Evolutionary conservation across 805 yeast genomes (phyloP), one percentile per base, ranked within the genome.

Genomic region (Myxozyma geophila): DNA sequence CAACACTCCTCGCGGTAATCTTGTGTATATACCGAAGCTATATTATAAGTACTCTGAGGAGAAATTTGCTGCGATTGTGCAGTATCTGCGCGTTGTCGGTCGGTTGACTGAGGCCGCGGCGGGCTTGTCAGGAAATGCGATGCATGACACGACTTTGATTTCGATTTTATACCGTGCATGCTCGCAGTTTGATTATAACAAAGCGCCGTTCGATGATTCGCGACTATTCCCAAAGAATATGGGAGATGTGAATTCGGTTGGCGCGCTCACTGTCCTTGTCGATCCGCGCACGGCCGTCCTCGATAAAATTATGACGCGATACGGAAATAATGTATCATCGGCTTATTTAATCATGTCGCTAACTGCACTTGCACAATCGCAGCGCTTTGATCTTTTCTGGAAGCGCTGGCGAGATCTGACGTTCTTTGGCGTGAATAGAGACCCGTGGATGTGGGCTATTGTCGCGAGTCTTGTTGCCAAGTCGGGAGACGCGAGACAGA

Each of bases 311-410:
- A 21, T 72, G 39, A 43, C 28, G 23, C 53, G 50, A 37, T 13
- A 63, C 43, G 46, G 49, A 60, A 19, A 44, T 62, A 37, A 66
- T 57, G 51, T 54, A 40, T 52, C 72, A 60, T 57, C 58, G 19
- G 6, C 56, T 54, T 36, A 48, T 21, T 63, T 73, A 7, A 64
- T 68, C 4, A 64, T 75, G 66, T 61, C 70, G 17, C 64, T 76
- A 35, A 63, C 74, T 1, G 68, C 74, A 4, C 64, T 75, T 37
- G 71, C 71, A 17, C 73, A 73, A 54, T 70, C 67, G 15, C 64
- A 62, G 13, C 55, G 59, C 19, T 74, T 72, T 72, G 60, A 57
- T 35, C 60, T 70, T 23, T 74, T 77, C 52, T 76, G 78, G 78
- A 63, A 69, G 23, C 54, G 71, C 2, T 70, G 74, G 68, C 63